Base-by-base conservation (phyloP, 148 eudicot species). In the Fagopyrum homotropicum region DNA sequence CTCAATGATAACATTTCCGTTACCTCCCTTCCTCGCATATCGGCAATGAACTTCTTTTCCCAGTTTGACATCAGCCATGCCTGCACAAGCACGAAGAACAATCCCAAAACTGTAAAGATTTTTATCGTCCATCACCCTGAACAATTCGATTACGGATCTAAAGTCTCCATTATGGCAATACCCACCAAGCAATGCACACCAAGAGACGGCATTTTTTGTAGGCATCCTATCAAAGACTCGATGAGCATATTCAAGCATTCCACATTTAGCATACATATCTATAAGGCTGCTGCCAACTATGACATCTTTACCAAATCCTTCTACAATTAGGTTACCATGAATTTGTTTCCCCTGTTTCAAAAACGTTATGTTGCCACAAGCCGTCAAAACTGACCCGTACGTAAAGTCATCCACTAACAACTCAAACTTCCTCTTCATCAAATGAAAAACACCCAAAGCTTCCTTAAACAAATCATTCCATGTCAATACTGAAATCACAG, bases 251-350 rank as follows among this genome's bases (percentile, higher is more conserved):
- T 75, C 69, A 45, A 88, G 74, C 35, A 26, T 76, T 35, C 94
- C 92, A 69, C 93, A 93, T 78, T 91, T 93, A 1, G 85, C 98
- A 72, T 91, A 93, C 98, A 93, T 93, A 71, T 93, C 98, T 7
- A 93, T 88, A 35, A 93, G 83, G 79, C 98, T 88, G 77, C 93
- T 89, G 64, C 81, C 92, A 16, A 84, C 91, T 19, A 89, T 86
- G 40, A 91, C 77, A 82, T 89, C 76, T 40, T 86, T 89, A 22
- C 73, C 63, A 69, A 84, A 75, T 57, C 88, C 97, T 3, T 81
- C 47, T 4, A 80, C 74, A 76, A 88, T 73, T 0, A 83, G 84
- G 81, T 76, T 81, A 22, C 86, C 89, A 75, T 91, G 98, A 7
- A 89, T 80, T 85, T 91, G 80, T 76, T 81, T 89, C 45, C 98